Evolutionary conservation across 1,139 yeast species (phyloP).

Genomic region (Lipomyces yarrowii): DNA sequence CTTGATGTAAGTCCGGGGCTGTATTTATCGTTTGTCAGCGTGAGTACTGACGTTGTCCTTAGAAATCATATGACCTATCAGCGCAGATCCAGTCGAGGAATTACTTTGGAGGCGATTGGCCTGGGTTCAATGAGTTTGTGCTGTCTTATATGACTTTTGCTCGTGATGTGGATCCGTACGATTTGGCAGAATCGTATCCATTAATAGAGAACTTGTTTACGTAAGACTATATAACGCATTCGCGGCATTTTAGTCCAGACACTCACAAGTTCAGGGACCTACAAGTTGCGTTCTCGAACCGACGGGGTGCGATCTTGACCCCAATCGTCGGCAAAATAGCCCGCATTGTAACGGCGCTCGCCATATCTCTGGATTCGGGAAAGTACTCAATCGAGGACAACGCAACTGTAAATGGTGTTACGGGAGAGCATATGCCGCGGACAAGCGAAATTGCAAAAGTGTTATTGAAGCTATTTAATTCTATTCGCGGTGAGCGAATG

Average conservation of each 20-base stretch:
- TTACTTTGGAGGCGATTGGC: slow-evolving; percentile 51
- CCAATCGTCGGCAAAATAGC: slow-evolving; percentile 50
- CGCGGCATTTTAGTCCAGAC: slow-evolving; percentile 12
- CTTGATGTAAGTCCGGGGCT: slow-evolving; percentile 33
- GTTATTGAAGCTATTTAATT: slow-evolving; percentile 62
- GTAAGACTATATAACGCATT: slow-evolving; percentile 2
- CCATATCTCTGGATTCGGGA: slow-evolving; percentile 55
- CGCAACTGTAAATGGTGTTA: slow-evolving; percentile 28
- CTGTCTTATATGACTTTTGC: slow-evolving; percentile 55
- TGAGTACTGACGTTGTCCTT: background rate
- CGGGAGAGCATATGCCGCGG: slow-evolving; percentile 45
- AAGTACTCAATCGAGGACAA: slow-evolving; percentile 35
- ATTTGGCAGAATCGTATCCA: slow-evolving; percentile 60
- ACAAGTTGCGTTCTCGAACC: slow-evolving; percentile 61
- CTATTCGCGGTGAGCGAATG: slow-evolving; percentile 57
- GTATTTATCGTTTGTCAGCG: background rate
- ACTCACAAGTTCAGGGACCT: slow-evolving; percentile 56
- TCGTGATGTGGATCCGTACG: slow-evolving; percentile 62
- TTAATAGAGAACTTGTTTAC: slow-evolving; percentile 40
- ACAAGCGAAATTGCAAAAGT: slow-evolving; percentile 59
- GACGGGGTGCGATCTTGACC: slow-evolving; percentile 56
- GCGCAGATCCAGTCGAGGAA: slow-evolving; percentile 45
- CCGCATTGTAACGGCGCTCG: slow-evolving; percentile 52
- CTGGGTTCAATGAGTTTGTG: slow-evolving; percentile 57
- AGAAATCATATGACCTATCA: slow-evolving; percentile 33